Percentiles rank a stretch among this genome's conserved stretches.
These are phyloP conservation scores for Cryptococcus floricola DNA, from an alignment of 1,284 basidiomycete species.

Conservation along the genomic window DNA sequence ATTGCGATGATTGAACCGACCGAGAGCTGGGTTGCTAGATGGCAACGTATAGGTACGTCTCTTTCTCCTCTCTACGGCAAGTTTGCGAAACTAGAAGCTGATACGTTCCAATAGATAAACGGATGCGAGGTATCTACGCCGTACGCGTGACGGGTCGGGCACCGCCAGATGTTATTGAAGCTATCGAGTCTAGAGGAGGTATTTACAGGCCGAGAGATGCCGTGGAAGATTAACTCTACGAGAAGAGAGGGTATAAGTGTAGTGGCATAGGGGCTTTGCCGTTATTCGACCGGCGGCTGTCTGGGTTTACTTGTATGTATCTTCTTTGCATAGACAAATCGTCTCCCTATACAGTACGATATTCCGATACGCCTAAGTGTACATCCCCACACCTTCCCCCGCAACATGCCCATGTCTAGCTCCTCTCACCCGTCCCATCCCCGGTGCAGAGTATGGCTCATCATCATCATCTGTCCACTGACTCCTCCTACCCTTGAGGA, in stretches of 20 bases:
- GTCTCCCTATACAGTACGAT: not conserved
- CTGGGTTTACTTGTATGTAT: no score
- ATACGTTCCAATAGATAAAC: slow-evolving; percentile 60
- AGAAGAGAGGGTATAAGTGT: not conserved
- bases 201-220: slow-evolving; percentile 42
- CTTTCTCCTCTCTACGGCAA: not conserved
- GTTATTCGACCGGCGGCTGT: not conserved
- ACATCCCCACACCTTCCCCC: slow-evolving; percentile 29
- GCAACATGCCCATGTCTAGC: slow-evolving; percentile 2
- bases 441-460: slow-evolving; percentile 31
- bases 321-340: no score
- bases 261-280: not conserved
- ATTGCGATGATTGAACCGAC: slow-evolving; percentile 85
- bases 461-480: slow-evolving; percentile 40
- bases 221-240: slow-evolving; percentile 32
- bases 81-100: not conserved
- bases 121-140: slow-evolving; percentile 80
- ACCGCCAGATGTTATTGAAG: slow-evolving; percentile 75
- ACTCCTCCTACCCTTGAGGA: not conserved
- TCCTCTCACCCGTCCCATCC: slow-evolving; percentile 26
- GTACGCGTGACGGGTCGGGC: slow-evolving; percentile 80
- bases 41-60: slow-evolving; percentile 79
- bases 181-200: slow-evolving; percentile 41
- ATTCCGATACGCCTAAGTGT: slow-evolving; percentile 20
- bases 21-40: slow-evolving; percentile 89